Evolutionary conservation across 768 basidiomycete genomes (phyloP).

Genomic region (Boletus sensibilis): DNA sequence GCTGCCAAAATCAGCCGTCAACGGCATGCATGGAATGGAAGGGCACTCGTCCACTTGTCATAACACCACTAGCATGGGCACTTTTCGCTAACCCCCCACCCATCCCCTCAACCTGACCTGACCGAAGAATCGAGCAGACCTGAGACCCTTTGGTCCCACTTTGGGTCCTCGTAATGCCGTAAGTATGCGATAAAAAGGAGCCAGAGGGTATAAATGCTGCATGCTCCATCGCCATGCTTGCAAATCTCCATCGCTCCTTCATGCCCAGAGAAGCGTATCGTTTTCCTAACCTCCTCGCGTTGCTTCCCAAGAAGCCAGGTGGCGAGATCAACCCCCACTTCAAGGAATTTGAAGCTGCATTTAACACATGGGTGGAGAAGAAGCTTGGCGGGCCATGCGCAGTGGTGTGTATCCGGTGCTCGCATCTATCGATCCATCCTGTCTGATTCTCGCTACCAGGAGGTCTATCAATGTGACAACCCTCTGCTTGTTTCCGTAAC

Average conservation of each 20-base stretch:
- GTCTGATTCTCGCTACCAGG: constrained; percentile 9
- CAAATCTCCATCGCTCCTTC: neutral
- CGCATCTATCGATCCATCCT: accelerated
- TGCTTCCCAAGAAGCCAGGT: constrained; percentile 29
- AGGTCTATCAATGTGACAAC: constrained; percentile 25
- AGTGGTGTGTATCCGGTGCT: neutral
- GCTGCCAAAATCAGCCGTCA: no score
- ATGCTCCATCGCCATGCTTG: neutral
- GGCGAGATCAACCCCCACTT: constrained; percentile 28
- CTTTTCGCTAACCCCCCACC: no score
- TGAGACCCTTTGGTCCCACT: no score
- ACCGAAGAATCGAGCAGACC: no score
- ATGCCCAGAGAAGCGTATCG: constrained; percentile 14
- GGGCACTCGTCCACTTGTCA: no score
- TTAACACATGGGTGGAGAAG: neutral
- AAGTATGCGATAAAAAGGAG: neutral
- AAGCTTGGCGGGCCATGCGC: neutral
- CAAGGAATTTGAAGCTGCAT: constrained; percentile 20
- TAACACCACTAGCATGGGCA: no score
- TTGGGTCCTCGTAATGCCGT: neutral
- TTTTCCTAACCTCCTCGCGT: constrained; percentile 24
- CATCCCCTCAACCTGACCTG: no score
- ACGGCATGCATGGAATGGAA: no score
- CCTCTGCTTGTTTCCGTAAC: constrained; percentile 10
- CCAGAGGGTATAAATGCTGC: neutral